A percentile compares a stretch with the other conserved stretches of the same genome.
phyloP scores from a whole-genome alignment of 345 rosid genomes.

The Gynandropsis gynandra region DNA sequence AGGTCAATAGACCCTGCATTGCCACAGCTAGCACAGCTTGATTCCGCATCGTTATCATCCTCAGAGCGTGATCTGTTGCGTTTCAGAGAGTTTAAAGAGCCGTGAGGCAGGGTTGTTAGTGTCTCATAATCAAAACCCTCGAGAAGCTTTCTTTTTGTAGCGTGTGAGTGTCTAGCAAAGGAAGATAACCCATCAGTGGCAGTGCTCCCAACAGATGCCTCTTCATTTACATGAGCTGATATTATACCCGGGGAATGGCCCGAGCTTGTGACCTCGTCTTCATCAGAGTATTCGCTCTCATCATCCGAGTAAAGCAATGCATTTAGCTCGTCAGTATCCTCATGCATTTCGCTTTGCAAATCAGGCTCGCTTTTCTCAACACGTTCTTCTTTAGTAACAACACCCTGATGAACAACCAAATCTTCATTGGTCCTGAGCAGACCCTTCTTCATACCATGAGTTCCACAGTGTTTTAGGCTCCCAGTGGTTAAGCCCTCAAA shows the following conservation, averaged over 20 bases:
- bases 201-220: constrained; percentile 23
- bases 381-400: constrained; percentile 18
- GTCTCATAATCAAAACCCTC: constrained; percentile 15
- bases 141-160: constrained; percentile 39
- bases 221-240: constrained; percentile 34
- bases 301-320: constrained; percentile 73
- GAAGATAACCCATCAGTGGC: constrained; percentile 49
- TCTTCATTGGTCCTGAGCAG: constrained; percentile 15
- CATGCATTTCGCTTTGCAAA: constrained; percentile 56
- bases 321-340: constrained; percentile 73
- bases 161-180: constrained; percentile 23
- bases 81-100: constrained; percentile 30
- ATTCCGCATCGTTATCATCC: constrained; percentile 44
- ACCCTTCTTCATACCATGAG: constrained; percentile 24
- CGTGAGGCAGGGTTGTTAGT: constrained; percentile 15
- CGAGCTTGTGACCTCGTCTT: constrained; percentile 78
- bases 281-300: constrained; percentile 37
- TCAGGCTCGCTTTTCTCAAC: constrained; percentile 28
- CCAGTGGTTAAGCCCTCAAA: constrained; percentile 15
- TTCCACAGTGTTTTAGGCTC: too few species aligned
- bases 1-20: constrained; percentile 7
- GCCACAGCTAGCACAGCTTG: constrained; percentile 37
- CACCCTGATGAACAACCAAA: constrained; percentile 14
- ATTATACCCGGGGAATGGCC: constrained; percentile 65
- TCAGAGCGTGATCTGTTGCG: constrained; percentile 7